Evolutionary conservation across 176 grass and related monocot genomes (phyloP).

Genomic region (Phragmites australis): DNA sequence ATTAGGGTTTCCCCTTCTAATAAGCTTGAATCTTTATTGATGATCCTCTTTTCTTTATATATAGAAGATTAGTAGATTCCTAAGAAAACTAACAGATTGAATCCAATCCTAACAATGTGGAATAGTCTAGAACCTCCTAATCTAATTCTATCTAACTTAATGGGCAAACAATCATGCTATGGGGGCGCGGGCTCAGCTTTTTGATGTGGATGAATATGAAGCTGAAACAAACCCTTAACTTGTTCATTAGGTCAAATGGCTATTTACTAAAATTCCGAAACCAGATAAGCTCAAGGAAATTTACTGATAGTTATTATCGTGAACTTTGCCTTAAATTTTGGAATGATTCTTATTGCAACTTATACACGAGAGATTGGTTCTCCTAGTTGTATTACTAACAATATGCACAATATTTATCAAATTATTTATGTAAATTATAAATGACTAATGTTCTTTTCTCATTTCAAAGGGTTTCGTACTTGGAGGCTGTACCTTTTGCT

Average conservation of each 20-base stretch:
- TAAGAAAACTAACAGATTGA: background rate
- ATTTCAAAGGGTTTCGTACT: conserved; percentile 62
- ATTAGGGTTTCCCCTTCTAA: background rate
- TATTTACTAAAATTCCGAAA: background rate
- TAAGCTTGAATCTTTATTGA: background rate
- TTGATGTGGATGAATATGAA: background rate
- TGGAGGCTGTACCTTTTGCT: conserved; percentile 67
- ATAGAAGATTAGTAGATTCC: background rate
- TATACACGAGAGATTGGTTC: background rate
- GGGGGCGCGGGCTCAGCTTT: background rate
- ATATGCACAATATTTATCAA: conserved; percentile 20
- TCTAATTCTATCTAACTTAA: background rate
- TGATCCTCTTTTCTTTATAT: background rate
- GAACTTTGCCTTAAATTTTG: conserved; percentile 7
- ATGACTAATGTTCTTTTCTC: conserved; percentile 30
- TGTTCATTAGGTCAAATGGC: background rate
- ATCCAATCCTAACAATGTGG: background rate
- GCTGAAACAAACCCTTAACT: background rate
- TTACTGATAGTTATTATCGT: background rate
- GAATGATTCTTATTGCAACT: conserved; percentile 14
- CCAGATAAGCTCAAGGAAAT: background rate
- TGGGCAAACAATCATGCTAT: too few species aligned
- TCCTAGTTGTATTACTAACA: background rate
- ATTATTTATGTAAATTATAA: background rate
- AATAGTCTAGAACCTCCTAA: background rate